Conservation (phyloP, 208 protist genomes). For the Trypanosomatidae sp. region DNA sequence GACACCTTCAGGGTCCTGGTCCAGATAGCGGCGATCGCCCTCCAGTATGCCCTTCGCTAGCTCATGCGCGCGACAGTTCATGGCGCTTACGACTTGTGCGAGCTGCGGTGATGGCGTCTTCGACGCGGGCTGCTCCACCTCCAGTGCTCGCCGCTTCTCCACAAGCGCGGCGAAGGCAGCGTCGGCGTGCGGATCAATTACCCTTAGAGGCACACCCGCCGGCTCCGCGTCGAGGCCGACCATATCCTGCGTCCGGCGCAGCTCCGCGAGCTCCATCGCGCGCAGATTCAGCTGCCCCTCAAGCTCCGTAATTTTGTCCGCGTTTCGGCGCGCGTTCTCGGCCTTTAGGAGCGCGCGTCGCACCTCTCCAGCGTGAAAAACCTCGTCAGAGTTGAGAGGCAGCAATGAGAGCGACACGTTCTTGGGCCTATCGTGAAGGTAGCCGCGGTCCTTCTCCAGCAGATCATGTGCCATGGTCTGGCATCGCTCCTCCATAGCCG, state of each 20-base stretch:
- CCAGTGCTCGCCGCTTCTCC: slow-evolving; percentile 39
- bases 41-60: slow-evolving; percentile 41
- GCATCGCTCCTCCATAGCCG: slow-evolving; percentile 48
- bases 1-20: slow-evolving; percentile 45
- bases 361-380: slow-evolving; percentile 30
- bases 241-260: slow-evolving; percentile 45
- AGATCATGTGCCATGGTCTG: slow-evolving; percentile 52
- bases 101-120: slow-evolving; percentile 30
- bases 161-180: slow-evolving; percentile 47
- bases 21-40: slow-evolving; percentile 35
- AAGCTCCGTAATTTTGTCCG: slow-evolving; percentile 48
- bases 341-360: slow-evolving; percentile 30
- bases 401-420: slow-evolving; percentile 40
- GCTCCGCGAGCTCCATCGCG: too few relatives aligned
- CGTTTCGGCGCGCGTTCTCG: slow-evolving; percentile 30
- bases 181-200: slow-evolving; percentile 51
- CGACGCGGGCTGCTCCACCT: slow-evolving; percentile 9
- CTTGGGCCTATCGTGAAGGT: slow-evolving; percentile 39
- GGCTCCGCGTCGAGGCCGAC: slow-evolving; percentile 34
- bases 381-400: slow-evolving; percentile 36
- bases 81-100: slow-evolving; percentile 21
- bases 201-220: slow-evolving; percentile 48
- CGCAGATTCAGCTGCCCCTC: slow-evolving; percentile 59
- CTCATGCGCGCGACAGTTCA: slow-evolving; percentile 41
- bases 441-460: slow-evolving; percentile 43